A percentile compares a stretch with the other conserved stretches of the same genome.
phyloP scores from a whole-genome alignment of 2,329 filamentous ascomycete genomes.

The Pseudocercospora pini-densiflorae region DNA sequence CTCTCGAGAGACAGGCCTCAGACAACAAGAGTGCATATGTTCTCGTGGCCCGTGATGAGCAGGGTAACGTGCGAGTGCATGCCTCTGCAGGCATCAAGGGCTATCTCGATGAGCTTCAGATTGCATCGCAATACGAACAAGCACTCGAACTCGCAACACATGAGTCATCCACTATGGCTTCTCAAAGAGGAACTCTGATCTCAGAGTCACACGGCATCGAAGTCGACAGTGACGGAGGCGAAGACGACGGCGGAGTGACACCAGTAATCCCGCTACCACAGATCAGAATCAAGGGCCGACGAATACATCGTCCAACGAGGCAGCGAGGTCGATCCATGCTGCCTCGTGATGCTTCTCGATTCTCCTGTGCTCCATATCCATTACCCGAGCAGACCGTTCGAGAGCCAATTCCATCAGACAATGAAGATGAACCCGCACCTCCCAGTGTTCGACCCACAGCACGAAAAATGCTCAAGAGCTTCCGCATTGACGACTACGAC shows the following conservation, averaged over 20 bases:
- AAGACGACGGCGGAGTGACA: neutral
- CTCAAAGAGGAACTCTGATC: neutral
- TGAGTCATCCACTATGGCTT: neutral
- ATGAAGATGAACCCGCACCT: neutral
- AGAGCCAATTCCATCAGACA: neutral
- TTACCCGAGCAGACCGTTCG: conserved; percentile 1
- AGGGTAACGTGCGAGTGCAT: conserved; percentile 19
- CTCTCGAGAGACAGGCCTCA: conserved; percentile 10
- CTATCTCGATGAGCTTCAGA: conserved; percentile 14
- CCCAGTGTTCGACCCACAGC: neutral
- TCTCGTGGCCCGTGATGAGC: conserved; percentile 21
- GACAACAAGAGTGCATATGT: conserved; percentile 16
- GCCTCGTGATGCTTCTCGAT: conserved; percentile 12
- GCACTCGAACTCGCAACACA: conserved; percentile 10
- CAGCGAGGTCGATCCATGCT: conserved; percentile 22
- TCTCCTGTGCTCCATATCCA: conserved; percentile 9
- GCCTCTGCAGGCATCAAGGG: conserved; percentile 17
- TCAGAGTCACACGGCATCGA: conserved; percentile 5
- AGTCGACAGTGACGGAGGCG: neutral
- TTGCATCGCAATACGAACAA: conserved; percentile 11
- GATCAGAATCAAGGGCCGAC: conserved; percentile 3
- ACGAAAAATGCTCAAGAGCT: conserved; percentile 15
- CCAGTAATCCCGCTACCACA: neutral
- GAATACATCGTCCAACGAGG: conserved; percentile 5
- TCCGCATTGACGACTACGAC: conserved; percentile 24